A percentile compares a stretch with the other conserved stretches of the same genome.
phyloP scores from a whole-genome alignment of 345 rosid genomes.

The Aquilaria yunnanensis region DNA sequence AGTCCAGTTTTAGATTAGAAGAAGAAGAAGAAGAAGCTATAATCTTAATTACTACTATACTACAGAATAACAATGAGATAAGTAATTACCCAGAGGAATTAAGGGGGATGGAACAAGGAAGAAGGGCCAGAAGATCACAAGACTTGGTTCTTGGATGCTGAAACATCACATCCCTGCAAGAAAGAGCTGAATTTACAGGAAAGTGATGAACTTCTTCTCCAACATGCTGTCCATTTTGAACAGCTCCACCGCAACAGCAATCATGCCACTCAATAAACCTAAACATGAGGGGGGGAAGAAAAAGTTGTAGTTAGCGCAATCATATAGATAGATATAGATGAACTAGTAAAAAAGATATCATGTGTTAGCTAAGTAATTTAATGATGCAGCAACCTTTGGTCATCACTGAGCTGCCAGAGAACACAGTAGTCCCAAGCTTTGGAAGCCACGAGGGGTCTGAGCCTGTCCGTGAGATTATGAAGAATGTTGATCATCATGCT shows the following conservation, averaged over 20 bases:
- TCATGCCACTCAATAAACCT: slow-evolving; percentile 72
- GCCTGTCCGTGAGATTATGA: slow-evolving; percentile 54
- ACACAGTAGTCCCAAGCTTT: slow-evolving; percentile 80
- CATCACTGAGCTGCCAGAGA: slow-evolving; percentile 73
- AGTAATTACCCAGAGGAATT: slow-evolving; percentile 42
- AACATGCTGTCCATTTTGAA: slow-evolving; percentile 18
- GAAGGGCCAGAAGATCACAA: slow-evolving; percentile 62
- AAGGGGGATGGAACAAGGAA: slow-evolving; percentile 59
- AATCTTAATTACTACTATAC: neutral
- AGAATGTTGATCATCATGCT: slow-evolving; percentile 34
- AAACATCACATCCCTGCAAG: slow-evolving; percentile 64
- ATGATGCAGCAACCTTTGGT: slow-evolving; percentile 57
- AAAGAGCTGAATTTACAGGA: slow-evolving; percentile 27
- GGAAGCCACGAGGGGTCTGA: slow-evolving; percentile 62
- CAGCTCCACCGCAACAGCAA: slow-evolving; percentile 74
- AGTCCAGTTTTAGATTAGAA: too few relatives aligned
- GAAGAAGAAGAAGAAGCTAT: too few relatives aligned
- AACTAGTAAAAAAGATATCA: neutral
- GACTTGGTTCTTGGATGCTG: slow-evolving; percentile 61
- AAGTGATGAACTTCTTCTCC: slow-evolving; percentile 41
- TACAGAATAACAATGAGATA: neutral
- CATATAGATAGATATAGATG: neutral
- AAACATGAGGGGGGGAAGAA: neutral
- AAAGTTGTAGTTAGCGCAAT: neutral
- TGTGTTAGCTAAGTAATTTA: neutral